phyloP scores from a whole-genome alignment of 2,329 filamentous ascomycete species.

The Neopestalotiopsis sp. region DNA sequence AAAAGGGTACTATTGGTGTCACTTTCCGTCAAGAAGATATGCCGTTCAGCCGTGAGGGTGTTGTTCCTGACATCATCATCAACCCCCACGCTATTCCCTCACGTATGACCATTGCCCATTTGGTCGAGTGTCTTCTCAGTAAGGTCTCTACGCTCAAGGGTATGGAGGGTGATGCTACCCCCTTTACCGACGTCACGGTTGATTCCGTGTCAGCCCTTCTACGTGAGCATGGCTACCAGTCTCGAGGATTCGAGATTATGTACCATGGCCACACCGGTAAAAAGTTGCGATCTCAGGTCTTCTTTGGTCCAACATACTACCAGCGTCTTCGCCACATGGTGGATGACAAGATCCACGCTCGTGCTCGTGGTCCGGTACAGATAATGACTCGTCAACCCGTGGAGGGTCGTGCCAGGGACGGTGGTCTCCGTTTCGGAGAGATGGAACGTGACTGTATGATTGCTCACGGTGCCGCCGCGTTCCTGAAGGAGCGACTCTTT shows the following conservation, averaged over 20 bases:
- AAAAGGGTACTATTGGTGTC: slow-evolving; percentile 99
- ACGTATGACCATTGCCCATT: slow-evolving; percentile 99
- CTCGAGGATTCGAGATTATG: slow-evolving; percentile 96
- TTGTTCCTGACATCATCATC: slow-evolving; percentile 96
- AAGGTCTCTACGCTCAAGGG: slow-evolving; percentile 95
- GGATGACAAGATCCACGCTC: slow-evolving; percentile 99
- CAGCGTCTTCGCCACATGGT: slow-evolving; percentile 99
- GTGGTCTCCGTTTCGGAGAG: slow-evolving; percentile 98
- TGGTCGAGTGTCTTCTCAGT: slow-evolving; percentile 97
- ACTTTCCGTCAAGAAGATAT: slow-evolving; percentile 98
- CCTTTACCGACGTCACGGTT: slow-evolving; percentile 97
- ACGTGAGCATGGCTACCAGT: slow-evolving; percentile 90
- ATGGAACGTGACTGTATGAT: slow-evolving; percentile 99
- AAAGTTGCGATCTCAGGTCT: slow-evolving; percentile 92
- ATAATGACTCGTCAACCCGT: slow-evolving; percentile 97
- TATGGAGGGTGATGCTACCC: slow-evolving; percentile 95
- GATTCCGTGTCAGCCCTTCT: slow-evolving; percentile 89
- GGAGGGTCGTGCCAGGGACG: slow-evolving; percentile 96
- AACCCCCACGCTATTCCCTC: slow-evolving; percentile 99
- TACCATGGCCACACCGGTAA: slow-evolving; percentile 97
- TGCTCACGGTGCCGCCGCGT: slow-evolving; percentile 95
- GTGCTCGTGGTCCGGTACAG: slow-evolving; percentile 93
- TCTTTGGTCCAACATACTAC: slow-evolving; percentile 98
- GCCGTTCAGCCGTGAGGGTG: slow-evolving; percentile 92
- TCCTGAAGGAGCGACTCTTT: slow-evolving; percentile 96